Conservation (phyloP, 2,329 filamentous ascomycete species). For the Cordyceps javanica region DNA sequence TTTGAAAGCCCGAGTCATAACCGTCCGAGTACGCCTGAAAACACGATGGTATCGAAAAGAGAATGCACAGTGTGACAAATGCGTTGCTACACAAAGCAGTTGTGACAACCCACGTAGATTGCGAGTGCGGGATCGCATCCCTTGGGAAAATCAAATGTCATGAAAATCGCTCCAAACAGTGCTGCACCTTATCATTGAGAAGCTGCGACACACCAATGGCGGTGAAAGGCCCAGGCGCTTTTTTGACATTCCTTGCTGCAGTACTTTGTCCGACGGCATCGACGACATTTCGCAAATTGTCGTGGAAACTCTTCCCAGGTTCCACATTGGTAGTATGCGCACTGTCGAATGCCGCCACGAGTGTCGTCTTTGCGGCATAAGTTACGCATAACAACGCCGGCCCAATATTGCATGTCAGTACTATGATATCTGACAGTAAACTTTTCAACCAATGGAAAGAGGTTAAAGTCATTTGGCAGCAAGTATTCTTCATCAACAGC, state of each 20-base stretch:
- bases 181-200: conserved; percentile 36
- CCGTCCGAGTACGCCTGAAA: conserved; percentile 14
- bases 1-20: conserved; percentile 8
- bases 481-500: conserved; percentile 81
- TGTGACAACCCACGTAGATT: conserved; percentile 25
- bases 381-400: conserved; percentile 97
- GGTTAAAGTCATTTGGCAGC: conserved; percentile 91
- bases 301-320: conserved; percentile 97
- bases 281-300: conserved; percentile 95
- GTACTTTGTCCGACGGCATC: conserved; percentile 94
- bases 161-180: conserved; percentile 3
- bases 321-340: conserved; percentile 95
- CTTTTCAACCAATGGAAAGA: conserved; percentile 96
- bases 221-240: conserved; percentile 95
- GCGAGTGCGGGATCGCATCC: conserved; percentile 7
- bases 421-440: conserved; percentile 95
- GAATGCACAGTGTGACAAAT: conserved; percentile 35
- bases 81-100: conserved; percentile 37
- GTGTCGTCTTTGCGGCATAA: conserved; percentile 97
- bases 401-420: conserved; percentile 99
- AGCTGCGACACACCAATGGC: conserved; percentile 91
- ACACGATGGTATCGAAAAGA: conserved; percentile 39
- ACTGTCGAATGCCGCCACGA: conserved; percentile 89
- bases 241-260: conserved; percentile 99
- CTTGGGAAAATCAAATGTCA: conserved; percentile 22